Base-by-base conservation (phyloP, 371 early-diverging fungal species). In the Syncephalastrum racemosum region DNA sequence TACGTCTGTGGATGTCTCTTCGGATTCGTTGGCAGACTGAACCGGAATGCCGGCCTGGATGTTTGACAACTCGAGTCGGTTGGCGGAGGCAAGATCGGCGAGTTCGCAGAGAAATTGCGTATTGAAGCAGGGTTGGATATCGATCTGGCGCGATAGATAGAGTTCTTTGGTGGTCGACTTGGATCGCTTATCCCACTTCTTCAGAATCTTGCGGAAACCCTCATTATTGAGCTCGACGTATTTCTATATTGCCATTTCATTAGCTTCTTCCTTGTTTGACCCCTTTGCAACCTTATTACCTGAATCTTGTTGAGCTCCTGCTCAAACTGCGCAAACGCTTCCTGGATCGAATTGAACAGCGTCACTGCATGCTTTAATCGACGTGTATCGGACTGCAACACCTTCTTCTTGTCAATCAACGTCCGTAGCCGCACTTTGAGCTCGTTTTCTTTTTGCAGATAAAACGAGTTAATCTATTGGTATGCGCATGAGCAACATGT, bases 131-230 rank as follows among this genome's bases (percentile, higher is more conserved):
- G 96, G 94, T 70, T 96, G 97, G 42, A 96, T 87, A 55, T 95
- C 95, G 43, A 96, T 84, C 65, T 98, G 97, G 6, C 96, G 87
- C 2, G 94, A 86, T 15, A 98, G 82, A 63, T 96, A 97, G 20
- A 96, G 82, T 64, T 98, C 97, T 70, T 96, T 96, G 15, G 94
- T 97, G 20, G 87, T 89, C 2, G 93, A 90, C 72, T 94, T 94
- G 18, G 92, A 88, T 20, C 96, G 89, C 75, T 98, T 98, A 79
- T 98, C 98, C 94, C 94, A 98, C 70, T 98, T 98, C 64, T 98
- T 98, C 50, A 98, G 70, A 46, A 98, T 98, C 80, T 98, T 98
- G 22, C 95, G 73, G 62, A 98, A 97, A 1, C 97, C 98, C 18
- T 93, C 93, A 25, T 88, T 91, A 66, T 98, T 98, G 36, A 96